Conservation (phyloP, 2,329 filamentous ascomycete genomes). For the Sarocladium brachiariae region DNA sequence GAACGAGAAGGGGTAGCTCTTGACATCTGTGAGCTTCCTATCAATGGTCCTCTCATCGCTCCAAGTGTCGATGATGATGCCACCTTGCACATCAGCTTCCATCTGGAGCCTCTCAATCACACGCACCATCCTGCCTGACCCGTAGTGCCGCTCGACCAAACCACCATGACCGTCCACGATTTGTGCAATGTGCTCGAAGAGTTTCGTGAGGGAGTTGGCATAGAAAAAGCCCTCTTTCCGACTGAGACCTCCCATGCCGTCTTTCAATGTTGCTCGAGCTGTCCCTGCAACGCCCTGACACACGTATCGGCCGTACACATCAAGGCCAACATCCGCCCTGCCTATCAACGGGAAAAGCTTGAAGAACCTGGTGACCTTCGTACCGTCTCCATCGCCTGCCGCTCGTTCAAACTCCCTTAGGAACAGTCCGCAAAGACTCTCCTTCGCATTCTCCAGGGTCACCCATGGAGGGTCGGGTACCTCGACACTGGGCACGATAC, state of each 20-base stretch:
- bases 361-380: conserved; percentile 91
- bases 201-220: conserved; percentile 77
- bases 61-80: conserved; percentile 94
- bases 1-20: conserved; percentile 96
- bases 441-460: conserved; percentile 79
- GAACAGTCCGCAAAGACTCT: conserved; percentile 85
- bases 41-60: conserved; percentile 80
- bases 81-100: conserved; percentile 92
- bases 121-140: conserved; percentile 83
- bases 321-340: conserved; percentile 77
- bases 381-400: conserved; percentile 75
- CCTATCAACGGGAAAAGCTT: conserved; percentile 95
- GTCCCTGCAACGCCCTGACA: conserved; percentile 87
- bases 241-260: conserved; percentile 42
- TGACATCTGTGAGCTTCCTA: conserved; percentile 85
- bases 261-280: conserved; percentile 73
- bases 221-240: conserved; percentile 81
- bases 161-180: conserved; percentile 90
- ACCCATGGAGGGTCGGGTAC: conserved; percentile 85
- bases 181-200: conserved; percentile 96
- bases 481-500: conserved; percentile 91
- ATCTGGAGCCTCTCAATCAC: conserved; percentile 90
- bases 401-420: conserved; percentile 92
- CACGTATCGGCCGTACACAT: conserved; percentile 93
- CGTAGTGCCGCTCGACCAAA: conserved; percentile 91